These are phyloP conservation scores for Bolboschoenoplectus hybrid DNA, from an alignment of 202 grass and related monocot species.

Conservation along the genomic window DNA sequence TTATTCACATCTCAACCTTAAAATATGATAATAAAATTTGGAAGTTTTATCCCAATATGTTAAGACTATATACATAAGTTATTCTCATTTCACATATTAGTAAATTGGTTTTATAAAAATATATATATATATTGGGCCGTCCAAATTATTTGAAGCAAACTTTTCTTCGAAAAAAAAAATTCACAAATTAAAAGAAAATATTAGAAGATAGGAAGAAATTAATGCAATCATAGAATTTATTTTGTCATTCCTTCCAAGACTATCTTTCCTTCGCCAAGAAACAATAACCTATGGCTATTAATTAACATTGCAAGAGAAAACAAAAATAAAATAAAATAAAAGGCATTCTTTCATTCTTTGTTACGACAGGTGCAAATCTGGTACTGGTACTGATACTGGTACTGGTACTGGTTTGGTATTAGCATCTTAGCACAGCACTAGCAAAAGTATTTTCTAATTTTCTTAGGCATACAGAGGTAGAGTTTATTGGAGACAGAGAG, in stretches of 20 bases:
- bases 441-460: too few relatives aligned
- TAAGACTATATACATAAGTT: slow-evolving; percentile 6
- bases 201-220: too few relatives aligned
- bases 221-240: slow-evolving; percentile 46
- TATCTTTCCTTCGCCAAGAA: slow-evolving; percentile 68
- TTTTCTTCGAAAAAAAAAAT: neutral
- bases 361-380: neutral
- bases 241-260: slow-evolving; percentile 83
- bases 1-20: neutral
- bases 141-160: neutral
- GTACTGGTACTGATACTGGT: too few relatives aligned
- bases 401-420: too few relatives aligned
- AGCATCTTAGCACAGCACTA: too few relatives aligned
- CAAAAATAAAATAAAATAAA: too few relatives aligned
- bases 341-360: too few relatives aligned
- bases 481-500: too few relatives aligned
- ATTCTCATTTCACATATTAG: neutral
- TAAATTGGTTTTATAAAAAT: too few relatives aligned
- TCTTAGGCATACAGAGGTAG: too few relatives aligned
- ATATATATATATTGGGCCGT: neutral
- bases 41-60: neutral
- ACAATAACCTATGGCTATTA: slow-evolving; percentile 54
- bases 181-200: too few relatives aligned
- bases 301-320: too few relatives aligned
- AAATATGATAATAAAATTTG: neutral